These are phyloP conservation scores for Cyberlindnera petersonii DNA, from an alignment of 805 yeast genomes.

Conservation along the genomic window DNA sequence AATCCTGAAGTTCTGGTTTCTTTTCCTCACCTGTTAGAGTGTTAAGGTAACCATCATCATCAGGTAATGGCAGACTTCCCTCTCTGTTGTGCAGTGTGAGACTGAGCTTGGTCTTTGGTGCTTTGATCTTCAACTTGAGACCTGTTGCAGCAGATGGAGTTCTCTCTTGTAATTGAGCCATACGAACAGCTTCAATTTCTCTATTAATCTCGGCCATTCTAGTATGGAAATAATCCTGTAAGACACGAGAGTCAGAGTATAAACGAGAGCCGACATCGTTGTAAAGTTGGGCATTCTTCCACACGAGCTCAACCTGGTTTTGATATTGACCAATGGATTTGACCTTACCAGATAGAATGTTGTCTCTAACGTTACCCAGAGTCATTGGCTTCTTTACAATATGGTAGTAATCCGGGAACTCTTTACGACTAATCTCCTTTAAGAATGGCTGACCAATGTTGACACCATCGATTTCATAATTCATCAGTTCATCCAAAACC, in stretches of 20 bases:
- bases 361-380: conserved; percentile 51
- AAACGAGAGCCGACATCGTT: conserved; percentile 73
- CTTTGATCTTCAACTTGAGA: conserved; percentile 13
- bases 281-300: conserved; percentile 73
- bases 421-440: conserved; percentile 64
- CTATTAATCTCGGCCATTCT: conserved; percentile 31
- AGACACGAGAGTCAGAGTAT: conserved; percentile 62
- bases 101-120: conserved; percentile 16
- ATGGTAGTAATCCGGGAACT: conserved; percentile 78
- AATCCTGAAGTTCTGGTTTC: conserved; percentile 4
- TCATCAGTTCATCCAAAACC: conserved; percentile 18
- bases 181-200: conserved; percentile 14
- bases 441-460: conserved; percentile 65
- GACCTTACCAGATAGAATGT: conserved; percentile 49
- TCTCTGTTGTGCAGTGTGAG: conserved; percentile 12
- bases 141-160: conserved; percentile 9
- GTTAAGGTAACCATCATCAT: conserved; percentile 7
- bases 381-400: conserved; percentile 73
- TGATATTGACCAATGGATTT: conserved; percentile 55
- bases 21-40: conserved; percentile 12
- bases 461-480: conserved; percentile 28
- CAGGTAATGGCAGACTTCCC: conserved; percentile 10
- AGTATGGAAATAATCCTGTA: conserved; percentile 49
- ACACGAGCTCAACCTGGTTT: conserved; percentile 57
- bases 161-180: conserved; percentile 11